Base-by-base conservation (phyloP, 805 yeast genomes). In the Babjeviella inositovora region DNA sequence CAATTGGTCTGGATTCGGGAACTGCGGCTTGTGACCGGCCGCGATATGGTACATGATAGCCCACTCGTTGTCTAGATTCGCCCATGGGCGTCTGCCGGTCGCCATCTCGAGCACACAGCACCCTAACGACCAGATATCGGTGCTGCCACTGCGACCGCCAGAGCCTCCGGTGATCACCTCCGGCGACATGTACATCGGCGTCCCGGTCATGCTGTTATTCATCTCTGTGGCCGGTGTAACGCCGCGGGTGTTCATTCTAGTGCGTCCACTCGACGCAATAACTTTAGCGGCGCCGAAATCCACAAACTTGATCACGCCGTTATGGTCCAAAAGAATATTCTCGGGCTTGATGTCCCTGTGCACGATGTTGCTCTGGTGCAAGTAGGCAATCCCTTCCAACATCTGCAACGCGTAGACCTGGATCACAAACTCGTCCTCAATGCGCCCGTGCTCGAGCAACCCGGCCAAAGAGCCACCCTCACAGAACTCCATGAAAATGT, bases 141-240 rank as follows among this genome's bases (percentile, higher is more conserved):
- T 63, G 3, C 72, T 69, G 3, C 85, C 85, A 32, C 60, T 65
- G 26, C 57, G 53, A 16, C 73, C 75, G 2, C 62, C 41, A 1
- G 60, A 47, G 5, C 65, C 57, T 2, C 96, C 96, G 2, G 90
- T 80, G 28, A 90, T 81, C 0, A 81, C 79, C 39, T 90, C 98
- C 1, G 98, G 98, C 0, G 97, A 82, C 97, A 90, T 87, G 50
- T 90, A 90, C 96, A 87, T 90, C 9, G 97, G 97, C 0, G 98
- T 90, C 18, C 98, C 98, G 3, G 93, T 72, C 57, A 77, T 61
- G 14, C 65, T 53, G 28, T 53, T 56, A 2, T 35, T 26, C n/a
- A 30, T 29, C 8, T 24, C 34, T n/a, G 27, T 19, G 15, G 32
- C 19, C 8, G 26, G 25, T 23, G 43, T 33, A 7, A 37, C 30